Base-by-base conservation (phyloP, 805 yeast species). In the Naumovozyma dairenensis region DNA sequence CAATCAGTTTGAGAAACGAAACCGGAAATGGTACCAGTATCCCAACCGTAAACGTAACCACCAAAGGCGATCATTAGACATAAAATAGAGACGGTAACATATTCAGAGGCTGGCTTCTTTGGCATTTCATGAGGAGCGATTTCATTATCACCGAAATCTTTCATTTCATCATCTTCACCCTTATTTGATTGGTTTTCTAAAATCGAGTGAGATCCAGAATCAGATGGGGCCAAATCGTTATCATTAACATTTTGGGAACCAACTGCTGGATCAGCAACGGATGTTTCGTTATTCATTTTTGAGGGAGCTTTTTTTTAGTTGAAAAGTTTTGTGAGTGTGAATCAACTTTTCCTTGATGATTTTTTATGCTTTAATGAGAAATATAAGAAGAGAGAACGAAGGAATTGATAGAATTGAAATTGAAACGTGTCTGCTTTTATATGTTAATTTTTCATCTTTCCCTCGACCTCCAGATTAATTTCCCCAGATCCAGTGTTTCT, bases 1-100 rank as follows among this genome's bases (percentile, higher is more conserved):
- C 69, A 78, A 48, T 77, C 80, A 13, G 68, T 45, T 48, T 57
- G 55, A 49, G 72, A 71, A 32, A 77, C 79, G 49, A 77, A 76
- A 45, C 85, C 85, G 19, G 81, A 72, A 57, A 79, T 75, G 48
- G 86, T 79, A 67, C 86, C 87, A 31, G 85, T 78, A 63, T 79
- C 87, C 72, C 80, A 79, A 47, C 87, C 87, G 48, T 75, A 79
- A 27, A 48, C 40, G 76, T 73, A 72, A 32, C 56, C 56, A 44
- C 56, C 56, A 22, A 51, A 51, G n/a, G 55, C 53, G 33, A 51
- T 43, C 51, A 48, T 39, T 16, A 46, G 30, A 53, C 65, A 60
- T 21, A 59, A 41, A 31, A 50, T 36, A 17, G 48, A 46, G 25
- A 60, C 59, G 13, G 55, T 44, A 10, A 55, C 19, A 41, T 59